A percentile compares a stretch with the other conserved stretches of the same genome.
phyloP scores from a whole-genome alignment of 352 stramenopile species.

The Phytophthora macrochlamydospora region DNA sequence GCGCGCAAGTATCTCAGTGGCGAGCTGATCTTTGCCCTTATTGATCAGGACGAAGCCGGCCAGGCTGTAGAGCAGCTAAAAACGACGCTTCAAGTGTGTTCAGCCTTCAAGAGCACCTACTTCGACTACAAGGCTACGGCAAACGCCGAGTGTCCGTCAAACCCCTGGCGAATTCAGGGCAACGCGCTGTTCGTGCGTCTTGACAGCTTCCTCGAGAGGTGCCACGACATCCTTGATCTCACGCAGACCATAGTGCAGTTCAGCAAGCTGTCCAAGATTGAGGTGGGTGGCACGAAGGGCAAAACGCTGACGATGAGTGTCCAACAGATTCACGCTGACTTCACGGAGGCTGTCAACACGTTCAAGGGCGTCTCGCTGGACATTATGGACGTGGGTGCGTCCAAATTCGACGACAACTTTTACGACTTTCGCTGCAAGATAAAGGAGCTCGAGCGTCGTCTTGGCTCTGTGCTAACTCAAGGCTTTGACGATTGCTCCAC shows the following conservation, averaged over 20 bases:
- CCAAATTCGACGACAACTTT: constrained; percentile 98
- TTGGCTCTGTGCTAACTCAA: constrained; percentile 96
- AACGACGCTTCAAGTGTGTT: constrained; percentile 93
- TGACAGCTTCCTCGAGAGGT: constrained; percentile 97
- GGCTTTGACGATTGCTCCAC: constrained; percentile 98
- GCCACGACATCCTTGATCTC: constrained; percentile 97
- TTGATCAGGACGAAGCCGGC: constrained; percentile 96
- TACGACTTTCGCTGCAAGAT: constrained; percentile 97
- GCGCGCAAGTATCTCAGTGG: constrained; percentile 92
- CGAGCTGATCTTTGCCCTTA: constrained; percentile 96
- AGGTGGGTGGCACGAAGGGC: constrained; percentile 97
- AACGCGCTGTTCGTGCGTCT: constrained; percentile 97
- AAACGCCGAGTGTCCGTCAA: constrained; percentile 96
- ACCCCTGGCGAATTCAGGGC: constrained; percentile 98
- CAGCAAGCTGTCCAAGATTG: constrained; percentile 97
- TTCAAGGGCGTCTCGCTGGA: constrained; percentile 97
- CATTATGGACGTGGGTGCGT: constrained; percentile 98
- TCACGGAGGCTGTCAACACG: constrained; percentile 92
- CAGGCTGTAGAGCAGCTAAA: constrained; percentile 96
- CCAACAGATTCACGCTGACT: constrained; percentile 96
- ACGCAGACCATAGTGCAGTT: constrained; percentile 99
- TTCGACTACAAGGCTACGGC: constrained; percentile 98
- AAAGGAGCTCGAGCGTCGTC: constrained; percentile 97
- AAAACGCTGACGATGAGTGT: constrained; percentile 94
- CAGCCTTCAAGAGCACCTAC: constrained; percentile 98